Conservation (phyloP, 495 filamentous ascomycete species). For the Melanomma pulvis-pyrius region DNA sequence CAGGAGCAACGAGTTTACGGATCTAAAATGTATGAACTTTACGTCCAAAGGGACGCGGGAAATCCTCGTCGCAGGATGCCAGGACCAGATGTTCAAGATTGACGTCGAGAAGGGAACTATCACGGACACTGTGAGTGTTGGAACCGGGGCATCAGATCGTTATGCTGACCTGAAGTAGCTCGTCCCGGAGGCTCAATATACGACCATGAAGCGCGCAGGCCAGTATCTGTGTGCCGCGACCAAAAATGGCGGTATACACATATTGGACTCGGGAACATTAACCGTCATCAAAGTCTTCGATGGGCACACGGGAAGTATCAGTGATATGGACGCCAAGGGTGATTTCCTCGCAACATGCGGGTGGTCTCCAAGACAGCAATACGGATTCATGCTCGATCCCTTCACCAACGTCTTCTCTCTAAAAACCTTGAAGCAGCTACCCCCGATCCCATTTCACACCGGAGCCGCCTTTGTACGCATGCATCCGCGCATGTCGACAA, state of each 20-base stretch:
- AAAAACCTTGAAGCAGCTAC: constrained; percentile 78
- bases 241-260: constrained; percentile 76
- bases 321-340: constrained; percentile 92
- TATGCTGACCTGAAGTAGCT: constrained; percentile 42
- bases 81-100: constrained; percentile 84
- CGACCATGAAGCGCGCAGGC: constrained; percentile 84
- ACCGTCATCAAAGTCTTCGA: constrained; percentile 82
- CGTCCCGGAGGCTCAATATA: constrained; percentile 73
- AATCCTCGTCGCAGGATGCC: constrained; percentile 83
- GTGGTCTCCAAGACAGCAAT: constrained; percentile 73
- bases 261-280: constrained; percentile 78
- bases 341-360: constrained; percentile 94
- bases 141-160: background rate
- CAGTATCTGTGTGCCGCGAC: constrained; percentile 89
- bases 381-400: constrained; percentile 73
- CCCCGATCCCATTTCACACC: constrained; percentile 88
- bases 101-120: constrained; percentile 85
- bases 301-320: constrained; percentile 79
- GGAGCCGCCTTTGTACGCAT: constrained; percentile 91
- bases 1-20: constrained; percentile 73
- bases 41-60: constrained; percentile 79
- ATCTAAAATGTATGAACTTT: constrained; percentile 91
- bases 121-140: constrained; percentile 61
- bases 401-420: constrained; percentile 94
- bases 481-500: constrained; percentile 92